These are phyloP conservation scores for Hypoxylon sp. DNA, from an alignment of 2,329 filamentous ascomycete genomes.

Conservation along the genomic window DNA sequence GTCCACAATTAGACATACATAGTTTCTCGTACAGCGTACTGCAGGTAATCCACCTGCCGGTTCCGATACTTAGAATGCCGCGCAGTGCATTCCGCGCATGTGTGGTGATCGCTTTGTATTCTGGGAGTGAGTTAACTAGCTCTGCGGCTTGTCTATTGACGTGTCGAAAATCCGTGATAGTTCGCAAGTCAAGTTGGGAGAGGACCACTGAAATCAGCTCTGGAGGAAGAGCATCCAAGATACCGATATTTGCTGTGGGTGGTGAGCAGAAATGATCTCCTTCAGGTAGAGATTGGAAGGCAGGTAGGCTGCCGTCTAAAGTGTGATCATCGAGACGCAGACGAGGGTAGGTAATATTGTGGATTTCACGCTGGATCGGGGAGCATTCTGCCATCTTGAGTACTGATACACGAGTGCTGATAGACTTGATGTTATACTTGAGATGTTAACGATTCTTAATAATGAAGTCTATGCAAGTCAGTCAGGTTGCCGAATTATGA, in stretches of 20 bases:
- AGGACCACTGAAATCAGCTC: background rate
- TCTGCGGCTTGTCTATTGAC: background rate
- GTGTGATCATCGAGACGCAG: too few species aligned
- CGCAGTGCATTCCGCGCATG: background rate
- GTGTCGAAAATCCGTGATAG: background rate
- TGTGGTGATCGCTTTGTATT: background rate
- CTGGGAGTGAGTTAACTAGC: background rate
- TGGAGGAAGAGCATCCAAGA: background rate
- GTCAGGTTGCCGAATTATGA: too few species aligned
- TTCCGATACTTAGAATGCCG: background rate
- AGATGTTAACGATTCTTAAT: too few species aligned
- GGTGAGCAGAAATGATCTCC: background rate
- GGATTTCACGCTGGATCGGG: too few species aligned
- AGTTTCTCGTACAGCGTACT: background rate
- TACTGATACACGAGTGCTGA: too few species aligned
- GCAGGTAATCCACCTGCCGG: too few species aligned
- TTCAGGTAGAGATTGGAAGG: background rate
- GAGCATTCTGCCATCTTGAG: too few species aligned
- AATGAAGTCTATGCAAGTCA: too few species aligned
- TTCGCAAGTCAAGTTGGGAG: background rate
- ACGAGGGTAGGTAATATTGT: too few species aligned
- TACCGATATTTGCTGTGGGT: background rate
- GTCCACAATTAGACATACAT: background rate
- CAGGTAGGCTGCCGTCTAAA: too few species aligned
- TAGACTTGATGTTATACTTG: too few species aligned